These are phyloP conservation scores for Pseudoscleropodium purum DNA, from an alignment of 225 moss, liverwort and hornwort genomes.

Conservation along the genomic window DNA sequence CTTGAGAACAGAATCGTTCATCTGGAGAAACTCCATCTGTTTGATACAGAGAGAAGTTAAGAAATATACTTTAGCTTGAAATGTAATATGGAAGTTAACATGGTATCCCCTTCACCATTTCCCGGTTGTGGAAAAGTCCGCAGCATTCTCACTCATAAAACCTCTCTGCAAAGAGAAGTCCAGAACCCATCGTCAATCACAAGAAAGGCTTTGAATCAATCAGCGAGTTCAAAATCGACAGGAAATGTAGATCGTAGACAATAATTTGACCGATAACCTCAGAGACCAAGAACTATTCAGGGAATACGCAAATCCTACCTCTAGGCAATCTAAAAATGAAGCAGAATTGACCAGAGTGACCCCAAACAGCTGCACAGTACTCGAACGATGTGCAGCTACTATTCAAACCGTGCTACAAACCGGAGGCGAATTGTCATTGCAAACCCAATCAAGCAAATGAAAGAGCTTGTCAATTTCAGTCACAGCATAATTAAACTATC, in stretches of 20 bases:
- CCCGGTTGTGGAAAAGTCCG: conserved; percentile 6
- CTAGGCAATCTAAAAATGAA: neutral
- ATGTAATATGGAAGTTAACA: no score
- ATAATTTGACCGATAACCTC: neutral
- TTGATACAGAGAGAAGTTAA: neutral
- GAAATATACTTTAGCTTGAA: no score
- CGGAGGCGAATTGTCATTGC: neutral
- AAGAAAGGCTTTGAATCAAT: neutral
- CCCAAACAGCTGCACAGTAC: neutral
- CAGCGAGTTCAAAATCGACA: neutral
- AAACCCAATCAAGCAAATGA: neutral
- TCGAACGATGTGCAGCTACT: neutral
- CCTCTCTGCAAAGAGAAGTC: neutral
- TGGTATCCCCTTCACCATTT: neutral
- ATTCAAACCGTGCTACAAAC: neutral
- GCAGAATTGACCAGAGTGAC: neutral
- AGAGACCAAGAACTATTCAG: neutral
- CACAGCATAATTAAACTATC: neutral
- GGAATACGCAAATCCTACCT: no score
- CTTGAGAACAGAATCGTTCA: neutral
- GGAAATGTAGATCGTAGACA: neutral
- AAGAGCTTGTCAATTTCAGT: neutral
- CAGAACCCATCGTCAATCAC: neutral
- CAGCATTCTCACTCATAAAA: conserved; percentile 7
- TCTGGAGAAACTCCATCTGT: neutral